phyloP scores from a whole-genome alignment of 352 stramenopile genomes.

The Globisporangium acanthophoron region DNA sequence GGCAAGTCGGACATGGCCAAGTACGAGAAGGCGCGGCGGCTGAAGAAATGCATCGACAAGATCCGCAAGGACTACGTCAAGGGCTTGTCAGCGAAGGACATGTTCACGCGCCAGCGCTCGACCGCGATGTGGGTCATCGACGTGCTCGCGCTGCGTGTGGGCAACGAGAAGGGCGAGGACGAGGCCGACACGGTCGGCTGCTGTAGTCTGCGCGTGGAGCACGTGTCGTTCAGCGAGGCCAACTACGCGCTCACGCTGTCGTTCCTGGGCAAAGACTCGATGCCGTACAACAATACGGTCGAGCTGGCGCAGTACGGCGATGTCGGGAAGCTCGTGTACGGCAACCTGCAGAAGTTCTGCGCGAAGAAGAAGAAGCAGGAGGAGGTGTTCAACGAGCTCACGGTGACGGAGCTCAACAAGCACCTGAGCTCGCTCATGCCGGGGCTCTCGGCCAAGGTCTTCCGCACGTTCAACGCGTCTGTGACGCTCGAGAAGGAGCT shows the following conservation, averaged over 20 bases:
- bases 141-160: slow-evolving; percentile 98
- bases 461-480: slow-evolving; percentile 99
- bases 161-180: slow-evolving; percentile 99
- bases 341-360: slow-evolving; percentile 97
- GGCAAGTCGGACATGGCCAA: slow-evolving; percentile 98
- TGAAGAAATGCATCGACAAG: slow-evolving; percentile 98
- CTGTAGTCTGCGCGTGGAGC: slow-evolving; percentile 98
- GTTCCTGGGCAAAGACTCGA: slow-evolving; percentile 99
- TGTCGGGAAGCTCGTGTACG: slow-evolving; percentile 90
- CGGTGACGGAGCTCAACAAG: slow-evolving; percentile 95
- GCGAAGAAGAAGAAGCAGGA: slow-evolving; percentile 94
- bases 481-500: slow-evolving; percentile 98
- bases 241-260: slow-evolving; percentile 96
- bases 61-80: slow-evolving; percentile 91
- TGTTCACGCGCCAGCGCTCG: slow-evolving; percentile 91
- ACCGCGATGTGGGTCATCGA: slow-evolving; percentile 99
- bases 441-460: slow-evolving; percentile 99
- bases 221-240: slow-evolving; percentile 94
- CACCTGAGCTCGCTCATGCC: slow-evolving; percentile 99
- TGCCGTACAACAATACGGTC: slow-evolving; percentile 99
- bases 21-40: slow-evolving; percentile 97
- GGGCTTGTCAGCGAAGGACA: slow-evolving; percentile 87
- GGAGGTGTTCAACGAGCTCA: slow-evolving; percentile 98
- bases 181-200: slow-evolving; percentile 99
- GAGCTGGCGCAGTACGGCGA: slow-evolving; percentile 89